Evolutionary conservation across 306 rosid species (phyloP).

Genomic region (Corylus avellana): DNA sequence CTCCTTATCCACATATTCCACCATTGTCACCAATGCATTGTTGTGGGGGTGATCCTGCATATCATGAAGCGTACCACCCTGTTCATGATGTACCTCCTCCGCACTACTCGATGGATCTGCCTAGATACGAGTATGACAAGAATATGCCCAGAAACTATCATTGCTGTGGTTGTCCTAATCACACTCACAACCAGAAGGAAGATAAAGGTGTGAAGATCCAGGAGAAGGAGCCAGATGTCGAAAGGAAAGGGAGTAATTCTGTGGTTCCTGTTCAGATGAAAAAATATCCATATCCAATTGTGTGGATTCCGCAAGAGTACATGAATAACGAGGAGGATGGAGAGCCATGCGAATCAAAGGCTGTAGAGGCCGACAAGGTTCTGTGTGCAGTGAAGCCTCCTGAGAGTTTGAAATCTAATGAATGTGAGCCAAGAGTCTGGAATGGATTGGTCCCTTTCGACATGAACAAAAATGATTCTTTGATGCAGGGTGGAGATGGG

Average conservation of each 20-base stretch:
- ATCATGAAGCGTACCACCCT: conserved; percentile 29
- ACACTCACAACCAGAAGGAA: conserved; percentile 34
- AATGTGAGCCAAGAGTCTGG: conserved; percentile 34
- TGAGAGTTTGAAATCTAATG: conserved; percentile 14
- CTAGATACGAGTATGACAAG: conserved; percentile 65
- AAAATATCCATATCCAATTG: conserved; percentile 43
- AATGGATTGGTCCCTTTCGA: conserved; percentile 56
- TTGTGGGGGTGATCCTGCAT: conserved; percentile 40
- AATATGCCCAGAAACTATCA: conserved; percentile 36
- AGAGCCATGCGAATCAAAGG: conserved; percentile 16
- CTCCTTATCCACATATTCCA: conserved; percentile 39
- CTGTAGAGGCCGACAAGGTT: conserved; percentile 27
- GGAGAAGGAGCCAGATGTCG: conserved; percentile 46
- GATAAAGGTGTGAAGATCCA: conserved; percentile 49
- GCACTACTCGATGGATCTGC: conserved; percentile 47
- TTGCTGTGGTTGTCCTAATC: conserved; percentile 65
- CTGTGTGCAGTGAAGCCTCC: conserved; percentile 9
- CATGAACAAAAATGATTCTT: conserved; percentile 18
- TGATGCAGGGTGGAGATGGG: conserved; percentile 34
- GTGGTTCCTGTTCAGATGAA: conserved; percentile 38
- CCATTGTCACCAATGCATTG: conserved; percentile 35
- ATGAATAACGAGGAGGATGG: conserved; percentile 28
- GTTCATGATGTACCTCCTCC: conserved; percentile 44
- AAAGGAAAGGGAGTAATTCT: conserved; percentile 35
- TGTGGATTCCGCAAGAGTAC: conserved; percentile 56